Evolutionary conservation across 495 filamentous ascomycete species (phyloP).

Genomic region (Glarea lozoyensis): DNA sequence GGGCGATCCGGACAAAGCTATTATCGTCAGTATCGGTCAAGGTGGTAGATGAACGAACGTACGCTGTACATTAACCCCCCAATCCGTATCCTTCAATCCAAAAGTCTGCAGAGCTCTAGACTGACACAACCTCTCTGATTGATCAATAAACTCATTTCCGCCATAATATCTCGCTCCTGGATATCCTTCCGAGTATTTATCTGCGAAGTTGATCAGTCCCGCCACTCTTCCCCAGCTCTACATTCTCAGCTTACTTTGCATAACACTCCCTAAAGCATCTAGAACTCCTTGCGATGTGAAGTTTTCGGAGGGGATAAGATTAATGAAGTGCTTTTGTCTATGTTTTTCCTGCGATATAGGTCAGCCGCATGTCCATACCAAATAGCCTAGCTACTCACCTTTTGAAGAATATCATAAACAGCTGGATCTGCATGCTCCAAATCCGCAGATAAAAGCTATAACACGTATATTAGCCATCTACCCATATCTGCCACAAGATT

Average conservation of each 20-base stretch:
- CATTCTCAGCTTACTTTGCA: constrained; percentile 72
- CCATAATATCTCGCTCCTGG: constrained; percentile 96
- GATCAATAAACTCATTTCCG: constrained; percentile 92
- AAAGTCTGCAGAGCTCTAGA: constrained; percentile 81
- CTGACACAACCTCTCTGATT: constrained; percentile 83
- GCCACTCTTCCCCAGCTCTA: background rate
- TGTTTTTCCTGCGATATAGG: constrained; percentile 64
- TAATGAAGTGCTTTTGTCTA: constrained; percentile 95
- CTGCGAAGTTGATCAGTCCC: constrained; percentile 31
- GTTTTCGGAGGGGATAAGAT: constrained; percentile 97
- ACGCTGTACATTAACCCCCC: constrained; percentile 98
- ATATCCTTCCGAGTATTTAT: constrained; percentile 98
- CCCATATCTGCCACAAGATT: background rate
- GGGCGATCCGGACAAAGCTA: constrained; percentile 89
- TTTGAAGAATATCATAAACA: constrained; percentile 80
- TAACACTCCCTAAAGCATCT: constrained; percentile 92
- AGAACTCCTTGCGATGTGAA: constrained; percentile 97
- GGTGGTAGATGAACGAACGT: constrained; percentile 8
- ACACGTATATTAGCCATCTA: background rate
- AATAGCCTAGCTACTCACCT: constrained; percentile 42
- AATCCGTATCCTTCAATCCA: constrained; percentile 71
- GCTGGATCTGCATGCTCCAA: constrained; percentile 80
- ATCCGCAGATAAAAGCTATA: constrained; percentile 67
- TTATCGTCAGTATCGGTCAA: background rate
- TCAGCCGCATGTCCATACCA: background rate